These are phyloP conservation scores for Aspergillus awamori DNA, from an alignment of 2,329 filamentous ascomycete genomes.

Conservation along the genomic window DNA sequence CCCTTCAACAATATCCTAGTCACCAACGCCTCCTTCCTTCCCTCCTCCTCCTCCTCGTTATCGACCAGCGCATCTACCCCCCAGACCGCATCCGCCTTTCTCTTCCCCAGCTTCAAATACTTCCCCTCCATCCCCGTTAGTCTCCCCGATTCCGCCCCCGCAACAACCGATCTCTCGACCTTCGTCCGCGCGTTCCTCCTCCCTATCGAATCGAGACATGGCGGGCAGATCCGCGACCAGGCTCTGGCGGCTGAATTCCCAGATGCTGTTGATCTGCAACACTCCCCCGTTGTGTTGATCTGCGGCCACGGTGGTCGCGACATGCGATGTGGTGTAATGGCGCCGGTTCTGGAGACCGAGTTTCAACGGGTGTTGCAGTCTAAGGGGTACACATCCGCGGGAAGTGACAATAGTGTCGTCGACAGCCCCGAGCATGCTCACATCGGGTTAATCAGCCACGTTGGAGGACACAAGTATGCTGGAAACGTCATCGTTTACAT, in stretches of 20 bases:
- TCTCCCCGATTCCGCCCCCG: constrained; percentile 47
- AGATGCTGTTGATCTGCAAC: constrained; percentile 66
- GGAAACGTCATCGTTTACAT: constrained; percentile 90
- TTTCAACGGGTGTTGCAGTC: constrained; percentile 58
- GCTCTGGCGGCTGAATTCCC: constrained; percentile 54
- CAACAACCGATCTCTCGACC: constrained; percentile 38
- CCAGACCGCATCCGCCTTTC: constrained; percentile 62
- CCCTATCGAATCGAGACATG: constrained; percentile 32
- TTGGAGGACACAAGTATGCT: constrained; percentile 93
- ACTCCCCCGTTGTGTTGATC: constrained; percentile 66
- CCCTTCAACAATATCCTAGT: constrained; percentile 81
- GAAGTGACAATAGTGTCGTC: constrained; percentile 21
- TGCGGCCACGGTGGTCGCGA: constrained; percentile 88
- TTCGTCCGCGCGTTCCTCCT: constrained; percentile 51
- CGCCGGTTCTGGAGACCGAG: constrained; percentile 69
- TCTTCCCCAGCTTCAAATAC: constrained; percentile 83
- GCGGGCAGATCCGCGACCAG: constrained; percentile 52
- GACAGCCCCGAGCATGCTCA: constrained; percentile 41
- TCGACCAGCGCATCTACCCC: constrained; percentile 32
- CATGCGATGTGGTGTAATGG: constrained; percentile 76
- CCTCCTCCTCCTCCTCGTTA: constrained; percentile 47
- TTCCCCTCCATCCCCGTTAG: constrained; percentile 70
- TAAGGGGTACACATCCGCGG: constrained; percentile 33
- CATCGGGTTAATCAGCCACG: constrained; percentile 68
- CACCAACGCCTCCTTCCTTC: constrained; percentile 72